Conservation (phyloP, 73 alveolate species). For the Chromera velia region DNA sequence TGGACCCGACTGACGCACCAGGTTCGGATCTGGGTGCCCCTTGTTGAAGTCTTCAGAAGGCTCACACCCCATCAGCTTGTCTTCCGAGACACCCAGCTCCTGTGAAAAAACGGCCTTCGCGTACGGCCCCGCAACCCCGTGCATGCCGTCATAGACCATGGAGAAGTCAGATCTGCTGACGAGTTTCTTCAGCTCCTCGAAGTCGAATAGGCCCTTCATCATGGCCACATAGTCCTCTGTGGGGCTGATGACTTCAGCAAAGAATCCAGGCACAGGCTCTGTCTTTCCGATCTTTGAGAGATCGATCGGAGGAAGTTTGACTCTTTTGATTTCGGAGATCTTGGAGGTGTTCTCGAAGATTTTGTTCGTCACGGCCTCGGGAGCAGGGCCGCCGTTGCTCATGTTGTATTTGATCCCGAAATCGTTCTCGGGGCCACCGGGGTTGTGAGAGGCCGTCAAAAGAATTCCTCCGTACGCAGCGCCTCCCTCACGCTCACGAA, state of each 20-base stretch:
- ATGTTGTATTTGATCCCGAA: constrained; percentile 92
- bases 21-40: constrained; percentile 97
- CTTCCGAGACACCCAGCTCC: constrained; percentile 70
- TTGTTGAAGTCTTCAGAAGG: constrained; percentile 91
- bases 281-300: constrained; percentile 46
- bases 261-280: constrained; percentile 53
- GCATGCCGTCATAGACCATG: constrained; percentile 85
- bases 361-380: constrained; percentile 76
- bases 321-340: constrained; percentile 55
- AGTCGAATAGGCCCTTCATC: constrained; percentile 80
- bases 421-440: constrained; percentile 94
- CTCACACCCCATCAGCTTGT: constrained; percentile 59
- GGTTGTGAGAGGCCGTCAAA: constrained; percentile 97
- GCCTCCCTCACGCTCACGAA: constrained; percentile 77
- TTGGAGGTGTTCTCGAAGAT: too few relatives aligned
- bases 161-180: constrained; percentile 76
- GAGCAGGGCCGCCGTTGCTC: constrained; percentile 95
- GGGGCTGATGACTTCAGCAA: constrained; percentile 68
- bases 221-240: constrained; percentile 77
- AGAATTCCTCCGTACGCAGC: constrained; percentile 85
- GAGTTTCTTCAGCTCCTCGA: constrained; percentile 67
- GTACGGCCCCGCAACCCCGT: constrained; percentile 96
- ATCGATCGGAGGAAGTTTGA: constrained; percentile 59
- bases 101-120: constrained; percentile 74
- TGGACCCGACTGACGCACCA: constrained; percentile 12